phyloP scores from a whole-genome alignment of 2,329 filamentous ascomycete genomes.

The Mariannaea sp. region DNA sequence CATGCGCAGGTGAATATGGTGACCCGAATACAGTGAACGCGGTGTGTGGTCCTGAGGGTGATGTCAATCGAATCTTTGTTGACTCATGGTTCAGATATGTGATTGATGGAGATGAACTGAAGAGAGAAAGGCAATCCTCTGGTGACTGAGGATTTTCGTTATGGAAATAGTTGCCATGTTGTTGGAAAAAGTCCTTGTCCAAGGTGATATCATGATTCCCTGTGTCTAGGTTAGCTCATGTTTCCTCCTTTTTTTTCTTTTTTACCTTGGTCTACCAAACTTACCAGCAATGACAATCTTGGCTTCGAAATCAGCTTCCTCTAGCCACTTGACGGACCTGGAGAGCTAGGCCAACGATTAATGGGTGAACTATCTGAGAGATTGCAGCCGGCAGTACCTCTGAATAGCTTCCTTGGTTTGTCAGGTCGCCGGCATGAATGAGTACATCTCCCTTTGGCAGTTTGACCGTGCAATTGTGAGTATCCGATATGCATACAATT shows the following conservation, averaged over 20 bases:
- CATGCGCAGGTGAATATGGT: constrained; percentile 63
- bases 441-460: constrained; percentile 75
- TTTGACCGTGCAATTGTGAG: constrained; percentile 68
- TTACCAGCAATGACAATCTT: constrained; percentile 73
- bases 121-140: constrained; percentile 57
- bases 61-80: constrained; percentile 57
- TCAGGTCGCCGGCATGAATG: constrained; percentile 77
- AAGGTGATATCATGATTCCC: constrained; percentile 79
- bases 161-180: constrained; percentile 59
- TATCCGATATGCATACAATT: constrained; percentile 78
- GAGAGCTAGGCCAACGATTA: constrained; percentile 49
- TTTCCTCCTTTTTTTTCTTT: no score
- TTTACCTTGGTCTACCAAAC: not conserved
- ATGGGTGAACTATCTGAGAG: not conserved
- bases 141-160: constrained; percentile 60
- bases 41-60: constrained; percentile 60
- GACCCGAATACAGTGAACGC: constrained; percentile 72
- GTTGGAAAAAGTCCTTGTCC: constrained; percentile 64
- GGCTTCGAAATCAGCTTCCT: constrained; percentile 67
- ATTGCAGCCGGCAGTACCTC: constrained; percentile 47
- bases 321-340: constrained; percentile 68
- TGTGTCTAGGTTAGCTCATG: constrained; percentile 37
- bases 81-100: constrained; percentile 68
- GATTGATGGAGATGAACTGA: constrained; percentile 59
- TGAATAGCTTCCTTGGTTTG: constrained; percentile 68